phyloP scores from a whole-genome alignment of 2,329 filamentous ascomycete species.

The Magnaporthiopsis rhizophila region DNA sequence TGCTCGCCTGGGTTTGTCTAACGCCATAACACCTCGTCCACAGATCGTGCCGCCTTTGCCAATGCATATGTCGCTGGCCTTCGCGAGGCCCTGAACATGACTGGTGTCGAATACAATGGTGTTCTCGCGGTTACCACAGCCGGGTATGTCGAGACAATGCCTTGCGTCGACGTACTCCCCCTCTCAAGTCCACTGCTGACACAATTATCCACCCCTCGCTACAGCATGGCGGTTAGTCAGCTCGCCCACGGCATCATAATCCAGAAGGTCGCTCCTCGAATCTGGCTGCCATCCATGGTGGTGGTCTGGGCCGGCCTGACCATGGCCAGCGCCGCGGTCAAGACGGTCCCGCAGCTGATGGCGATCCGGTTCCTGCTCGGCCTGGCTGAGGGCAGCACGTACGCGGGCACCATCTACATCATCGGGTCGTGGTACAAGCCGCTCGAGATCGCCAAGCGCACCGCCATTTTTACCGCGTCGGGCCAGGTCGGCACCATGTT shows the following conservation, averaged over 20 bases:
- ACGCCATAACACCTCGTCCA: slow-evolving; percentile 25
- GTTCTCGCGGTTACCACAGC: neutral
- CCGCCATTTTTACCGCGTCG: slow-evolving; percentile 52
- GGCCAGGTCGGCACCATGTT: slow-evolving; percentile 55
- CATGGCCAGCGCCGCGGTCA: slow-evolving; percentile 48
- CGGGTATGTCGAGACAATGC: slow-evolving; percentile 34
- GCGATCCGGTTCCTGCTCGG: slow-evolving; percentile 50
- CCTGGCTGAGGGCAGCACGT: slow-evolving; percentile 47
- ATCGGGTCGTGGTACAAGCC: slow-evolving; percentile 54
- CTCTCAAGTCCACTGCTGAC: neutral
- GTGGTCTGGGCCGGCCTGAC: slow-evolving; percentile 56
- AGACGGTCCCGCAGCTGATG: slow-evolving; percentile 47
- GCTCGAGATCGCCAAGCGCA: slow-evolving; percentile 51
- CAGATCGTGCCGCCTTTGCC: slow-evolving; percentile 35
- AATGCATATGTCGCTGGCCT: slow-evolving; percentile 49
- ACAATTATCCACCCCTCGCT: neutral
- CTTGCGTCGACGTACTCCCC: slow-evolving; percentile 27
- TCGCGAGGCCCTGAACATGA: slow-evolving; percentile 40
- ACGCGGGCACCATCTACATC: slow-evolving; percentile 51
- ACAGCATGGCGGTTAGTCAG: slow-evolving; percentile 43
- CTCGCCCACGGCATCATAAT: slow-evolving; percentile 55
- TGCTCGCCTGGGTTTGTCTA: neutral
- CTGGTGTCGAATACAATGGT: slow-evolving; percentile 37
- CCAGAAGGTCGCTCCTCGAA: slow-evolving; percentile 52
- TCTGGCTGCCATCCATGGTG: slow-evolving; percentile 58